A percentile compares a stretch with the other conserved stretches of the same genome.
These are phyloP conservation scores for Pyrenophora graminea DNA, from an alignment of 2,329 filamentous ascomycete species.

Conservation along the genomic window DNA sequence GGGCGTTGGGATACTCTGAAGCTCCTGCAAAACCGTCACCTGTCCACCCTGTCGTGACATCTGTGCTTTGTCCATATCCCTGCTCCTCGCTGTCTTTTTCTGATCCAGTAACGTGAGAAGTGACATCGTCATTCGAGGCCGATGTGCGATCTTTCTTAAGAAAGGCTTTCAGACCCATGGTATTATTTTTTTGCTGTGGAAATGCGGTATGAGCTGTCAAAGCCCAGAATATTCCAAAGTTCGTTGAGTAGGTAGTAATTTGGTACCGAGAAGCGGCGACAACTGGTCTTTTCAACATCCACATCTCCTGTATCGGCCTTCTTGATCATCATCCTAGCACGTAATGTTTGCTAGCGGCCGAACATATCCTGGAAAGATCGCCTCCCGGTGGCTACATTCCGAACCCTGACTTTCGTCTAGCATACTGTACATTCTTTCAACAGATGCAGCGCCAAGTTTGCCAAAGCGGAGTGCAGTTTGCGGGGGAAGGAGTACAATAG, in stretches of 20 bases:
- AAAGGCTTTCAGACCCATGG: conserved; percentile 33
- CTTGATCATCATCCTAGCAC: conserved; percentile 21
- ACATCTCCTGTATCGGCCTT: conserved; percentile 36
- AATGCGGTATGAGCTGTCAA: neutral
- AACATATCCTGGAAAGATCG: conserved; percentile 25
- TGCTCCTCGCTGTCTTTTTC: conserved; percentile 29
- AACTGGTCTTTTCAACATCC: conserved; percentile 23
- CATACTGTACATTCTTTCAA: conserved; percentile 4
- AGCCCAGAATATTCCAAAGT: neutral
- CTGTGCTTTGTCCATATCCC: conserved; percentile 28
- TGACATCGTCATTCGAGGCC: conserved; percentile 13
- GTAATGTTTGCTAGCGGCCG: conserved; percentile 31
- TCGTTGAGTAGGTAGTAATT: conserved; percentile 1
- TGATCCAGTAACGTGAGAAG: conserved; percentile 23
- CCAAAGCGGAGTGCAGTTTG: conserved; percentile 31
- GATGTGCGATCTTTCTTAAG: conserved; percentile 29
- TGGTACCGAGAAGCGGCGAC: conserved; percentile 14
- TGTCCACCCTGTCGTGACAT: conserved; percentile 32
- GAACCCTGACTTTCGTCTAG: conserved; percentile 8
- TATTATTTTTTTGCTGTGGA: conserved; percentile 3
- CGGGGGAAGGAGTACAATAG: conserved; percentile 24
- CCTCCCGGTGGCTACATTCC: conserved; percentile 12
- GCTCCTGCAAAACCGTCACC: conserved; percentile 30
- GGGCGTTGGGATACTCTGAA: conserved; percentile 25
- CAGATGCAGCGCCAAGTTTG: conserved; percentile 10